Percentiles rank a stretch among this genome's conserved stretches.
These are phyloP conservation scores for Barbarea vulgaris DNA, from an alignment of 345 rosid species.

Conservation along the genomic window DNA sequence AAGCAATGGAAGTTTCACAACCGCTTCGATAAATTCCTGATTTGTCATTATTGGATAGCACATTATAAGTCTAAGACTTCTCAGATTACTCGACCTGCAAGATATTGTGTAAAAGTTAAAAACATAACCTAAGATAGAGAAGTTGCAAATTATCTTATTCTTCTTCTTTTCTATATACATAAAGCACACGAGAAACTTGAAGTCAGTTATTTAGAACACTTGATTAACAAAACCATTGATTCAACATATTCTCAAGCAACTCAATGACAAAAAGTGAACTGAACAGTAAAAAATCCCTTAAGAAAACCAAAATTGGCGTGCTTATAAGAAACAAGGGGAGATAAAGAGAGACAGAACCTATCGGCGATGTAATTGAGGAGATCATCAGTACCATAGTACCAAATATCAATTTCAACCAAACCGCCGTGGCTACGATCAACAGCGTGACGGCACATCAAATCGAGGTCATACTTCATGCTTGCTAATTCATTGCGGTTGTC, in stretches of 20 bases:
- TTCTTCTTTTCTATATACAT: too few species aligned
- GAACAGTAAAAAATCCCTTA: too few species aligned
- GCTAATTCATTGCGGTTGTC: background rate
- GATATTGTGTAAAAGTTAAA: background rate
- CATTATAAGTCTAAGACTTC: constrained; percentile 44
- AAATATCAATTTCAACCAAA: constrained; percentile 46
- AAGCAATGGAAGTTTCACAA: constrained; percentile 47
- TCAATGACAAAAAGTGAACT: too few species aligned
- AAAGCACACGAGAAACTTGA: too few species aligned
- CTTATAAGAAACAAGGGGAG: too few species aligned
- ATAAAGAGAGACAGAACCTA: constrained; percentile 29
- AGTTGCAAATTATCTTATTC: too few species aligned
- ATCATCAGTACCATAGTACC: constrained; percentile 41
- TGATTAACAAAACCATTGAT: background rate
- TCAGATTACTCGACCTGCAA: constrained; percentile 50
- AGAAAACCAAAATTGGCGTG: too few species aligned
- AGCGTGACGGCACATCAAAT: constrained; percentile 45
- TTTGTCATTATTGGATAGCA: constrained; percentile 47
- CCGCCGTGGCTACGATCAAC: constrained; percentile 58
- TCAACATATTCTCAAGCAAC: too few species aligned
- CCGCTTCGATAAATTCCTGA: constrained; percentile 45
- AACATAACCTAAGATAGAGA: background rate
- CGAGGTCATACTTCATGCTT: background rate
- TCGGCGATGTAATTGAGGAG: constrained; percentile 51
- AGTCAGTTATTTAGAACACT: too few species aligned